phyloP scores from a whole-genome alignment of 192 early-diverging fungal genomes.

The Backusella psychrophila region DNA sequence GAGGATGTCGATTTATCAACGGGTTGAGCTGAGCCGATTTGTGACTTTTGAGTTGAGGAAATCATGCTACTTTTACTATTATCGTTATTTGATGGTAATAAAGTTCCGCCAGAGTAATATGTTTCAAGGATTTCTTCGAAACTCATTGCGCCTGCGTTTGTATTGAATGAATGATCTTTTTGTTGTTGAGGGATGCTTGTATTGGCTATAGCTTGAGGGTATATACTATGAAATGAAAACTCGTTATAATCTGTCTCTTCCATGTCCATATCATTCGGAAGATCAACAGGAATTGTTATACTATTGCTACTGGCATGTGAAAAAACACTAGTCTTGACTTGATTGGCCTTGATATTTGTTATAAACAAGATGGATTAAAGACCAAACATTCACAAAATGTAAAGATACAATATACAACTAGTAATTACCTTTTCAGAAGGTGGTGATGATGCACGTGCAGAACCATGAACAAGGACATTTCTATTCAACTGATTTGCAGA shows the following conservation, averaged over 20 bases:
- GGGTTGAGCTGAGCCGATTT: not conserved
- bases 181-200: not conserved
- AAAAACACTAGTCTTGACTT: not conserved
- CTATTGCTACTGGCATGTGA: slow-evolving; percentile 4
- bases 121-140: slow-evolving; percentile 7
- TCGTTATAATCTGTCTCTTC: not conserved
- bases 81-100: not conserved
- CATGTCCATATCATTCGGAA: slow-evolving; percentile 8
- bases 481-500: not conserved
- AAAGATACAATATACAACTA: not conserved
- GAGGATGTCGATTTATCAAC: not conserved
- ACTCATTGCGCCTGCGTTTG: slow-evolving; percentile 5
- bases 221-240: not conserved
- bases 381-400: not conserved
- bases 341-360: not conserved
- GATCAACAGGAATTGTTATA: slow-evolving; percentile 19
- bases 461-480: slow-evolving; percentile 17
- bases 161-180: not conserved
- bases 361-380: not conserved
- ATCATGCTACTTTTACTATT: not conserved
- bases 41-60: not conserved
- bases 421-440: not conserved
- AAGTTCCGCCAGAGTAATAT: slow-evolving; percentile 5
- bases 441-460: slow-evolving; percentile 8
- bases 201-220: not conserved